A percentile compares a stretch with the other conserved stretches of the same genome.
Conservation (phyloP, 2,329 filamentous ascomycete species). For the Diaporthe australafricana region DNA sequence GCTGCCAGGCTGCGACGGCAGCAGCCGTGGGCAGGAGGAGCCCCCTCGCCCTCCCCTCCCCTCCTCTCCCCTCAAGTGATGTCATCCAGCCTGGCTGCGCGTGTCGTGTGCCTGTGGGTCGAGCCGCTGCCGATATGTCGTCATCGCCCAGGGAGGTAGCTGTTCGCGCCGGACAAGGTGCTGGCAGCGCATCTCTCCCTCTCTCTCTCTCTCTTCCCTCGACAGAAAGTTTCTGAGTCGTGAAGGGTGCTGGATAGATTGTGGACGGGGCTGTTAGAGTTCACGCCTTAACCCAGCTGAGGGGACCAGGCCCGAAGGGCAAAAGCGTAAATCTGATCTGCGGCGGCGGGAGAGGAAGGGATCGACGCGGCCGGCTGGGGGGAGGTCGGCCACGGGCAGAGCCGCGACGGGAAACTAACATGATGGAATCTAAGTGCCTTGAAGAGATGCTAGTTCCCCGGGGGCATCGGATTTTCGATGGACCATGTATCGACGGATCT, state of each 20-base stretch:
- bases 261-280: neutral
- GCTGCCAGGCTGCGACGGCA: neutral
- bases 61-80: neutral
- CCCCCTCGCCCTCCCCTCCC: neutral
- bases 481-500: neutral
- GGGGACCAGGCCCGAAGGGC: neutral
- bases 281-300: neutral
- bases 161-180: neutral
- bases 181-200: neutral
- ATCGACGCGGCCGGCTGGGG: conserved; percentile 16
- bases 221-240: neutral
- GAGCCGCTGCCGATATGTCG: neutral
- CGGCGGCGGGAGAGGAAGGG: conserved; percentile 4
- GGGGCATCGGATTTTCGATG: neutral
- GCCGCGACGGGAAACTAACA: conserved; percentile 19
- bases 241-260: conserved; percentile 11
- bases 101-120: conserved; percentile 18
- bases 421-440: conserved; percentile 5
- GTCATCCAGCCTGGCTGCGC: neutral
- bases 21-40: neutral
- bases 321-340: conserved; percentile 3
- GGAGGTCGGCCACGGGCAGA: conserved; percentile 11
- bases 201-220: too few species aligned
- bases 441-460: neutral
- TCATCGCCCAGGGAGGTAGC: conserved; percentile 4